phyloP scores from a whole-genome alignment of 2,329 filamentous ascomycete genomes.

The Cladosporium halotolerans region DNA sequence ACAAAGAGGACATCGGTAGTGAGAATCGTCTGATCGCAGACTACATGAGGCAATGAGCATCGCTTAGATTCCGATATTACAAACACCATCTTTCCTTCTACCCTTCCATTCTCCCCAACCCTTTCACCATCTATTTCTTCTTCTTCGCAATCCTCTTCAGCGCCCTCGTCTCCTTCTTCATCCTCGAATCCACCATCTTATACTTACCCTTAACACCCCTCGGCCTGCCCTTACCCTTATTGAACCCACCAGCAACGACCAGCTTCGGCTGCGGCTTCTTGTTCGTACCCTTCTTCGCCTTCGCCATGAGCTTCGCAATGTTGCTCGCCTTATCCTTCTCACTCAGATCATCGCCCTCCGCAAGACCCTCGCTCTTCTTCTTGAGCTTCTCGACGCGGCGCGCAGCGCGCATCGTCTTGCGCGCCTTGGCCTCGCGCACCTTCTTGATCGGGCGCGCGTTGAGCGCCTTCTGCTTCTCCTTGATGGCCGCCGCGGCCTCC shows the following conservation, averaged over 20 bases:
- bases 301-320: conserved; percentile 75
- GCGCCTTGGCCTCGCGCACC: conserved; percentile 88
- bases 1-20: no score
- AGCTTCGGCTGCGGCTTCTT: conserved; percentile 80
- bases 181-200: conserved; percentile 88
- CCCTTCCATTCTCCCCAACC: no score
- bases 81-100: no score
- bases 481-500: conserved; percentile 82
- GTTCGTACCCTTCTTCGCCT: conserved; percentile 63
- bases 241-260: conserved; percentile 78
- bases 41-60: background rate
- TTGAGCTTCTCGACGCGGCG: conserved; percentile 88
- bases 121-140: conserved; percentile 33
- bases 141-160: conserved; percentile 76
- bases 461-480: conserved; percentile 84
- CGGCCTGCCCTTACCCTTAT: conserved; percentile 80
- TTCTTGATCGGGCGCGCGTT: conserved; percentile 99
- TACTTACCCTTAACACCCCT: conserved; percentile 92
- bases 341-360: conserved; percentile 83
- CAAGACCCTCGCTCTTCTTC: conserved; percentile 90
- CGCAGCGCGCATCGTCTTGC: conserved; percentile 94
- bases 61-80: no score
- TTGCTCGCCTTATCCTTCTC: conserved; percentile 91
- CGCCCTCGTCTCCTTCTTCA: conserved; percentile 94
- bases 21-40: background rate